Evolutionary conservation across 2,329 filamentous ascomycete species (phyloP), one percentile per base, ranked within the genome.

Genomic region (Fusarium aywerte): DNA sequence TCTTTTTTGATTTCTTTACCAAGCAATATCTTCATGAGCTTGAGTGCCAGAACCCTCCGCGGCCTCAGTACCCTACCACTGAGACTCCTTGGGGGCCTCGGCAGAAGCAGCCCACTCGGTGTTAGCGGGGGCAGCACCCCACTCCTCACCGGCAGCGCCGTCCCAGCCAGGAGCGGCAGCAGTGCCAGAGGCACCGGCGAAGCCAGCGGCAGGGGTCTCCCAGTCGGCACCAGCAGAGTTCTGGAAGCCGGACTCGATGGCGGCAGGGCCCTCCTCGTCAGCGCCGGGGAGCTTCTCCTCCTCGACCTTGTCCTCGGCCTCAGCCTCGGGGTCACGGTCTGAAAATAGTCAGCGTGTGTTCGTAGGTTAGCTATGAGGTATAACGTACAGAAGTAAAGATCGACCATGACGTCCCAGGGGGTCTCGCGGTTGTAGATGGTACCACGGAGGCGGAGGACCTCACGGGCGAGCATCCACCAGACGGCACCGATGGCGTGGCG

Each of bases 381-480:
- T 52, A 49, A 85, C 86, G 73, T 87, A 89, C 86, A 97, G 91
- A 99, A 99, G 93, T 99, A 99, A 78, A 99, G 86, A 90, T 99
- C 96, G 78, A 96, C 93, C 90, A 99, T 98, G 84, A 97, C 91
- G 81, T 99, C 96, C 96, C 96, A 99, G 82, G 97, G 92, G 68
- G 91, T 90, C 85, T 99, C 96, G 82, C 96, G 93, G 88, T 88
- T 93, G 81, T 92, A 91, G 80, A 99, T 93, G 80, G 94, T 98
- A 77, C 96, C 96, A 78, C 96, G 93, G 79, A 99, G 93, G 81
- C 96, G 93, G 83, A 99, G 94, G 81, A 99, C 95, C 90, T 99
- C 96, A 89, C 96, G 96, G 82, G 96, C 95, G 76, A 99, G 89
- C 90, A 99, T 91, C 96, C 96, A 99, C 96, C 96, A 99, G 86